Conservation (phyloP, 2,329 filamentous ascomycete genomes). For the Microsporum audouinii region DNA sequence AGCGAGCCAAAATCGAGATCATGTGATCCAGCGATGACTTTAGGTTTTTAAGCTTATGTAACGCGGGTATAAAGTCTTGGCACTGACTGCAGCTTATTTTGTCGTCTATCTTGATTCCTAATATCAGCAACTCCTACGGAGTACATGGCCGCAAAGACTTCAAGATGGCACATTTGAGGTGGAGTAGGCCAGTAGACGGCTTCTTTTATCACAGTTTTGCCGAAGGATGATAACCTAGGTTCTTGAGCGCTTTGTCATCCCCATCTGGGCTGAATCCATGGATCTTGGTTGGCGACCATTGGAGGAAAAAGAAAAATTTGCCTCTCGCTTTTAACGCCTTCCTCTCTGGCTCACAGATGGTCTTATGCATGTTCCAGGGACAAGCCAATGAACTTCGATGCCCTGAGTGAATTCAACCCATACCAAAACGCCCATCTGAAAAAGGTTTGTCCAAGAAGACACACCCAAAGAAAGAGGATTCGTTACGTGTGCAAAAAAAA, state of each 20-base stretch:
- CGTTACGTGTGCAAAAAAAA: neutral
- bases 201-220: neutral
- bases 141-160: neutral
- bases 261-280: neutral
- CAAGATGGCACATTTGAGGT: neutral
- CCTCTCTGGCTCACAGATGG: neutral
- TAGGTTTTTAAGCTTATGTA: neutral
- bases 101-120: neutral
- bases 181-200: neutral
- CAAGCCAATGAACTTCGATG: neutral
- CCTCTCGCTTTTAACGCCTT: neutral
- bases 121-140: neutral
- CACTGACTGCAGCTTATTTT: neutral
- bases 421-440: neutral
- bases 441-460: no score
- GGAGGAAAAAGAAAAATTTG: constrained; percentile 3
- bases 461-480: no score
- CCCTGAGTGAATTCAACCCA: neutral
- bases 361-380: constrained; percentile 3
- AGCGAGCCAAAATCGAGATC: neutral
- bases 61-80: neutral
- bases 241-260: neutral
- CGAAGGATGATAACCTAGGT: neutral
- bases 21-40: neutral
- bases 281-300: constrained; percentile 1